Base-by-base conservation (phyloP, 1,284 basidiomycete species). In the Leccinum proximum region DNA sequence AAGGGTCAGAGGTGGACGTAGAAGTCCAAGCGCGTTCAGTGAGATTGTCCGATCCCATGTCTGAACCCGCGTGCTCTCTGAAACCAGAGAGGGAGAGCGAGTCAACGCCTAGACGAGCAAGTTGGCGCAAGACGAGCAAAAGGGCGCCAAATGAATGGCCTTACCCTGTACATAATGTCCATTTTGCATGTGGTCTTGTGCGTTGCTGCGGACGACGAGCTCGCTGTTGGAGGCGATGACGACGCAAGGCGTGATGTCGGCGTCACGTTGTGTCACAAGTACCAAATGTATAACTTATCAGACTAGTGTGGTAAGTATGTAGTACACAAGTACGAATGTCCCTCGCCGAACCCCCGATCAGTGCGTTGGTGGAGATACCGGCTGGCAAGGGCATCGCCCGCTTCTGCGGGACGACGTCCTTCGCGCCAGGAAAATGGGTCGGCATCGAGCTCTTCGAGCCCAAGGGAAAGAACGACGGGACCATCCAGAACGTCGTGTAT, bases 391-490 rank as follows among this genome's bases (percentile, higher is more conserved):
- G 97, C 9, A 81, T 89, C 62, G 91, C 98, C 38, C 85, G 95
- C 59, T 99, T 96, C 81, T 85, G 84, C 56, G 97, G 97, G 0
- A 74, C 87, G 60, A 94, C 97, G 1, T 84, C 85, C 4, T 99
- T 99, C 75, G 87, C 94, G 14, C 76, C 87, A 2, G 97, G 97
- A 0, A 91, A 92, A 79, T 99, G 97, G 97, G 85, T 98, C 65
- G 97, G 97, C 14, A 87, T 99, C 65, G 94, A 96, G 75, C 86
- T 99, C 63, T 87, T 81, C 60, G 88, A 92, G 69, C 76, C 84
- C 4, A 90, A 87, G 57, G 97, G 97, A 50, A 98, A 98, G 88
- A 99, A 99, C 80, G 92, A 99, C 72, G 97, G 97, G 2, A 85
- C 87, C 1, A 93, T 99, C 1, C 83, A 91, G 59, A 96, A 92